Evolutionary conservation across 768 basidiomycete species (phyloP).

Genomic region (Guyanaporus albipodus): DNA sequence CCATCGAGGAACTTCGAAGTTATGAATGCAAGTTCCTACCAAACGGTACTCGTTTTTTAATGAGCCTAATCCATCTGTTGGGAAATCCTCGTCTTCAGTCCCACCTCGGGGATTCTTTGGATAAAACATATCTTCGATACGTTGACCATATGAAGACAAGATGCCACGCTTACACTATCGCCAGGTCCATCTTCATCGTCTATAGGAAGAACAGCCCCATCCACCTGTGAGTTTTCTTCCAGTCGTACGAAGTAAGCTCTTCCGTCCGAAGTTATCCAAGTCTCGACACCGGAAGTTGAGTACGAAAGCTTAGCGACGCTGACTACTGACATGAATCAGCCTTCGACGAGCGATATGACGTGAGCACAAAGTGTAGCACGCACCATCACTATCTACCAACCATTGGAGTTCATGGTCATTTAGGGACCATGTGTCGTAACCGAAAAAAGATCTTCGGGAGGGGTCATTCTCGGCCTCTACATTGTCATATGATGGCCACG

Average conservation of each 20-base stretch:
- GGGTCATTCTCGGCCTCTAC: conserved; percentile 34
- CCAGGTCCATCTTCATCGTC: conserved; percentile 47
- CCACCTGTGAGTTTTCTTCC: conserved; percentile 34
- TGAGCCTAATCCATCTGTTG: conserved; percentile 5
- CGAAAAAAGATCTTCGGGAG: conserved; percentile 34
- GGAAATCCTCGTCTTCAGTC: conserved; percentile 4
- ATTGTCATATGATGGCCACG: conserved; percentile 64
- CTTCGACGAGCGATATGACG: background rate
- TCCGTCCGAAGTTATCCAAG: conserved; percentile 85
- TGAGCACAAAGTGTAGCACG: conserved; percentile 13
- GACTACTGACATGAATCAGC: conserved; percentile 38
- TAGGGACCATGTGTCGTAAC: conserved; percentile 69
- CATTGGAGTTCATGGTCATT: conserved; percentile 66
- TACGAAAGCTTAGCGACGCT: conserved; percentile 60
- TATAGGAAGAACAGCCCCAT: background rate
- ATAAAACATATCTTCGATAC: conserved; percentile 1
- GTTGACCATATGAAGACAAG: background rate
- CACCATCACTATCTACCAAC: conserved; percentile 73
- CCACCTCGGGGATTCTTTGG: conserved; percentile 9
- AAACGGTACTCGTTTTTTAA: conserved; percentile 36
- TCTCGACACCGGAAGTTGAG: conserved; percentile 60
- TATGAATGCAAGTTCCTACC: conserved; percentile 79
- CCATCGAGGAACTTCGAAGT: conserved; percentile 71
- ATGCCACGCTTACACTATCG: conserved; percentile 37
- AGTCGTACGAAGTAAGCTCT: conserved; percentile 75